Base-by-base conservation (phyloP, 148 eudicot species). In the Rhododendron molle region DNA sequence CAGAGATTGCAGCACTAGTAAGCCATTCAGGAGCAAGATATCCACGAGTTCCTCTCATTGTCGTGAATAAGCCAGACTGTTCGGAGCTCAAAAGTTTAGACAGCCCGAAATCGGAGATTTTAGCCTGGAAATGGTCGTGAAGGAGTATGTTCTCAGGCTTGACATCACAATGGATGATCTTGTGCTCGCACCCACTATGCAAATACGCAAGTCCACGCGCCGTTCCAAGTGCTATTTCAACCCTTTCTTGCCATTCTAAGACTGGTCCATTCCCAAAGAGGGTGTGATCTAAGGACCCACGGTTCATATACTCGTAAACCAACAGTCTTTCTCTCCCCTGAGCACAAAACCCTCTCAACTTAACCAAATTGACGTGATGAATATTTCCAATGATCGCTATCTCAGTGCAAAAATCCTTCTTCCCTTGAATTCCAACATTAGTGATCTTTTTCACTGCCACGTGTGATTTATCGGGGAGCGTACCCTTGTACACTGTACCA, bases 221-320 rank as follows among this genome's bases (percentile, higher is more conserved):
- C 52, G 15, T 49, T 49, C 52, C 52, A 49, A 49, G 52, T 49
- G 52, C 52, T 12, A 49, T 49, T 49, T 49, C 52, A 10, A 10
- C 52, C 52, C 52, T 49, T 49, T 10, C 52, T 49, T 49, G 12
- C 52, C 52, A 49, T 11, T 49, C 52, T 2, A 49, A 49, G 52
- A 49, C 14, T 7, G 97, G 96, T 69, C 95, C 97, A 20, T 21
- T 85, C 2, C 97, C 94, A 85, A 96, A 96, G 5, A 96, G 92
- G 78, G 92, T 91, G 7, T 88, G 88, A 36, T 96, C 98, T 82
- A 96, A 88, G 26, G 98, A 96, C 38, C 98, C 92, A 28, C 93
- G 94, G 85, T 92, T 93, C 97, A 96, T 96, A 84, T 92, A 96
- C 92, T 96, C 98, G 46, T 92, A 96, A 58, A 96, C 96, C 88